These are phyloP conservation scores for Eutypella sp. DNA, from an alignment of 2,329 filamentous ascomycete species.

Conservation along the genomic window DNA sequence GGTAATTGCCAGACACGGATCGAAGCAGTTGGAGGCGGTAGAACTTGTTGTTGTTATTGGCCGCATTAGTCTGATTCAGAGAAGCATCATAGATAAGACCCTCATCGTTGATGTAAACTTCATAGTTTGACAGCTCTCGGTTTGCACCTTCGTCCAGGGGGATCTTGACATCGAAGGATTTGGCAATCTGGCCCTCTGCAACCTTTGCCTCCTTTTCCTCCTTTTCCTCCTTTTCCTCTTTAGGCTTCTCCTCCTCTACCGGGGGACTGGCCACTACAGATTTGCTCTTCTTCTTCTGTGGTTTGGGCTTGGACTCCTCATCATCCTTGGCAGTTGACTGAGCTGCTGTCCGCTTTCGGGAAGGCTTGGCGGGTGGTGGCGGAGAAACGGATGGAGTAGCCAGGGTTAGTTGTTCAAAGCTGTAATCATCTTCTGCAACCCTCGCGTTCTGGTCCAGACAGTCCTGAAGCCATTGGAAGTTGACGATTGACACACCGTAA, in stretches of 20 bases:
- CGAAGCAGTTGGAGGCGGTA: slow-evolving; percentile 49
- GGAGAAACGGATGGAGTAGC: slow-evolving; percentile 6
- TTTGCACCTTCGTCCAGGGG: slow-evolving; percentile 44
- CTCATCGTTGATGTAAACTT: slow-evolving; percentile 62
- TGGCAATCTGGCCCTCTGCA: slow-evolving; percentile 41
- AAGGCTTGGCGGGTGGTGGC: slow-evolving; percentile 7
- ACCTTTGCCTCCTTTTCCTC: slow-evolving; percentile 18
- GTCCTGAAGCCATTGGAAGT: slow-evolving; percentile 58
- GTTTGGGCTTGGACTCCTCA: slow-evolving; percentile 20
- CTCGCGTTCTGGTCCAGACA: slow-evolving; percentile 39
- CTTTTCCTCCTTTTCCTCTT: slow-evolving; percentile 17
- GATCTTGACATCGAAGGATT: slow-evolving; percentile 40
- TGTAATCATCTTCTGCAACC: slow-evolving; percentile 28
- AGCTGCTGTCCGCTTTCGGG: slow-evolving; percentile 19
- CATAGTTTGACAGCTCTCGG: slow-evolving; percentile 30
- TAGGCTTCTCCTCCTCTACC: slow-evolving; percentile 19
- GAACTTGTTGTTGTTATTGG: slow-evolving; percentile 77
- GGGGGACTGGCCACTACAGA: slow-evolving; percentile 17
- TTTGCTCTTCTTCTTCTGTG: slow-evolving; percentile 29
- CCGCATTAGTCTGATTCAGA: slow-evolving; percentile 71
- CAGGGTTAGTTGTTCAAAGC: slow-evolving; percentile 13
- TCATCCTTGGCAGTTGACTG: slow-evolving; percentile 14
- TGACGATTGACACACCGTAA: slow-evolving; percentile 50
- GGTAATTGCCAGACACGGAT: slow-evolving; percentile 36
- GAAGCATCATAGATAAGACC: slow-evolving; percentile 73